phyloP scores from a whole-genome alignment of 2,329 filamentous ascomycete species.

The Calonectria naviculata region DNA sequence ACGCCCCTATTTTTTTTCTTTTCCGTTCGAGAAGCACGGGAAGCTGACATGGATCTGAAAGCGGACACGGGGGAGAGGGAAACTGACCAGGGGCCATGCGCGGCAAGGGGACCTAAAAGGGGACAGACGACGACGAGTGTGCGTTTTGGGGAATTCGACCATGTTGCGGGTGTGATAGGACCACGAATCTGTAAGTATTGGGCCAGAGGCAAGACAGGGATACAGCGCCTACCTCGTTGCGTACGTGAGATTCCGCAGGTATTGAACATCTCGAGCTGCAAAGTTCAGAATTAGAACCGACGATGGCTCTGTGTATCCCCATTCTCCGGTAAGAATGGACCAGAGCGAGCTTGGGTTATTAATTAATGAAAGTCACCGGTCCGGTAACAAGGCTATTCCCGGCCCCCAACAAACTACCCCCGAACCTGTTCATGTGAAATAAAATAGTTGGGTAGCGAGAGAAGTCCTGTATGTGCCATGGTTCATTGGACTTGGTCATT shows the following conservation, averaged over 20 bases:
- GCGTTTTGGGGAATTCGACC: background rate
- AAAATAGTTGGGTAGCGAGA: background rate
- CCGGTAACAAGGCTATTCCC: slow-evolving; percentile 26
- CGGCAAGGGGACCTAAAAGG: background rate
- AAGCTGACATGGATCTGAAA: slow-evolving; percentile 22
- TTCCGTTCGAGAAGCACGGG: slow-evolving; percentile 22
- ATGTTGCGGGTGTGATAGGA: background rate
- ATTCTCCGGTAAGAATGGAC: background rate
- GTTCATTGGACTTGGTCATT: background rate
- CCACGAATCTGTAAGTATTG: background rate
- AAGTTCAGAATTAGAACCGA: background rate
- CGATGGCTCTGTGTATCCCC: background rate
- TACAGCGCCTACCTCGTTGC: background rate
- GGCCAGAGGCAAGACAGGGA: background rate
- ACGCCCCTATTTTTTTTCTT: background rate
- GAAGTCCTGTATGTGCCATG: background rate
- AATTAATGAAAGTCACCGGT: slow-evolving; percentile 15
- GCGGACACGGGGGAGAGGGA: background rate
- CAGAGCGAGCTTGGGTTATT: background rate
- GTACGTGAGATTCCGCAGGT: background rate
- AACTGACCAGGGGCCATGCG: slow-evolving; percentile 16
- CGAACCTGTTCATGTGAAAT: slow-evolving; percentile 10
- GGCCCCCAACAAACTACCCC: slow-evolving; percentile 23
- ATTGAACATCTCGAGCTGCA: background rate
- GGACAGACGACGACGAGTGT: background rate